A percentile compares a stretch with the other conserved stretches of the same genome.
These are phyloP conservation scores for Nemania serpens DNA, from an alignment of 2,329 filamentous ascomycete species.

Conservation along the genomic window DNA sequence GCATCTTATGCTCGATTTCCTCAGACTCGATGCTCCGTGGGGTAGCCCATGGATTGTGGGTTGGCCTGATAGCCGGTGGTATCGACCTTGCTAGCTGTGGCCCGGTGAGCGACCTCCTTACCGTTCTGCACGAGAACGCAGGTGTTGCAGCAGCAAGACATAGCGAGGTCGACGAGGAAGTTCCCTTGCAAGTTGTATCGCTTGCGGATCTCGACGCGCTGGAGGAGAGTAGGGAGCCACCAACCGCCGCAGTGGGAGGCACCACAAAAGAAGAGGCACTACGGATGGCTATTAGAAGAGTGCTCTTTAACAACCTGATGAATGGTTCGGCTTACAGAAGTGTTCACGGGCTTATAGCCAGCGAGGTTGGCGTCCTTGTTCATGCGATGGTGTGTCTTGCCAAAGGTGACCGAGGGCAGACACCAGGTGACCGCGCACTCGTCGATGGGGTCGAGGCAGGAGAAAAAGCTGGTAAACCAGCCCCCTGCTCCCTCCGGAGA, in stretches of 20 bases:
- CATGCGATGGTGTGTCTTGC: constrained; percentile 1
- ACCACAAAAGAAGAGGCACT: background rate
- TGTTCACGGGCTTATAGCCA: background rate
- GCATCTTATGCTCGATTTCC: background rate
- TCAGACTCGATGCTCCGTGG: background rate
- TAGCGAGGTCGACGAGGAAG: background rate
- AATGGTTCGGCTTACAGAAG: background rate
- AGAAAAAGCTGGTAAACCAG: background rate
- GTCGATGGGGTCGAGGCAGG: background rate
- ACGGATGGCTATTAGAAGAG: background rate
- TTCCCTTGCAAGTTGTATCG: background rate
- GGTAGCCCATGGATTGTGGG: background rate
- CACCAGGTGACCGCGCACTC: background rate
- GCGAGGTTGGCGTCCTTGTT: background rate
- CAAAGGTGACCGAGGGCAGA: background rate
- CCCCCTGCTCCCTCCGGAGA: background rate
- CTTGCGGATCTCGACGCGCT: background rate
- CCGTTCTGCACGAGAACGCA: background rate
- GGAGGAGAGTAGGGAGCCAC: background rate
- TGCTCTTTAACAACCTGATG: background rate
- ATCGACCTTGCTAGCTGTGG: background rate
- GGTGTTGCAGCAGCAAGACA: background rate
- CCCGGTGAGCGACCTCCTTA: background rate
- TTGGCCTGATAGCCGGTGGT: background rate
- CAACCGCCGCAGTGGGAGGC: background rate